Evolutionary conservation across 164 flowering plant genomes (phyloP).

Genomic region (Liriodendron chinense): DNA sequence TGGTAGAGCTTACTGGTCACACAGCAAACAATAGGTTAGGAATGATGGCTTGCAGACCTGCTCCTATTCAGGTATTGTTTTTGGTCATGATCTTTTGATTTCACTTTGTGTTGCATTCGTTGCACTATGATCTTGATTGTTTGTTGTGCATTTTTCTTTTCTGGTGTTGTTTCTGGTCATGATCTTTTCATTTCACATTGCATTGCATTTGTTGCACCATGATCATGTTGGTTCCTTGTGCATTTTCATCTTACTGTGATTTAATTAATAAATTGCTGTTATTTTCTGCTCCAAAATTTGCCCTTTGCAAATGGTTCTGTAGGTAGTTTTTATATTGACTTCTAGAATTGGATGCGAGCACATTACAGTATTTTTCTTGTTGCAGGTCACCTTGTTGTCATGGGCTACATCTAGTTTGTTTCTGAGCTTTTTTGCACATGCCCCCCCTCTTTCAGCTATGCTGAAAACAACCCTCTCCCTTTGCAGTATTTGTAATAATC

Average conservation of each 20-base stretch:
- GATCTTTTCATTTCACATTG: not conserved
- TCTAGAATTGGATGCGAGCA: too few relatives aligned
- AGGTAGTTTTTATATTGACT: too few relatives aligned
- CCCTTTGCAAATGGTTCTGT: not conserved
- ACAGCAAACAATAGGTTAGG: conserved; percentile 98
- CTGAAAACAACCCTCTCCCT: too few relatives aligned
- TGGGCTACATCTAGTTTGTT: too few relatives aligned
- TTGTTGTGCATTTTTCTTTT: conserved; percentile 6
- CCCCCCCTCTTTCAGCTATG: too few relatives aligned
- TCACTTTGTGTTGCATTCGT: not conserved
- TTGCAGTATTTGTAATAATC: too few relatives aligned
- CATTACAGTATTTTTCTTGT: too few relatives aligned
- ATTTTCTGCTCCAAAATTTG: not conserved
- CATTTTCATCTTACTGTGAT: not conserved
- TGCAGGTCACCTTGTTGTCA: too few relatives aligned
- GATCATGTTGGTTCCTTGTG: not conserved
- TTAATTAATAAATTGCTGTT: not conserved
- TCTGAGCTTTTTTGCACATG: too few relatives aligned
- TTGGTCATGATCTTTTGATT: not conserved
- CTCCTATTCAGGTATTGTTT: conserved; percentile 83
- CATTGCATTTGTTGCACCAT: too few relatives aligned
- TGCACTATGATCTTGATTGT: not conserved
- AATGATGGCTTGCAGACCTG: conserved; percentile 94
- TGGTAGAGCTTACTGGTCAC: conserved; percentile 98
- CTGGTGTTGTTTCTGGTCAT: conserved; percentile 49